Conservation (phyloP, 2,329 filamentous ascomycete species). For the Anisogramma anomala region DNA sequence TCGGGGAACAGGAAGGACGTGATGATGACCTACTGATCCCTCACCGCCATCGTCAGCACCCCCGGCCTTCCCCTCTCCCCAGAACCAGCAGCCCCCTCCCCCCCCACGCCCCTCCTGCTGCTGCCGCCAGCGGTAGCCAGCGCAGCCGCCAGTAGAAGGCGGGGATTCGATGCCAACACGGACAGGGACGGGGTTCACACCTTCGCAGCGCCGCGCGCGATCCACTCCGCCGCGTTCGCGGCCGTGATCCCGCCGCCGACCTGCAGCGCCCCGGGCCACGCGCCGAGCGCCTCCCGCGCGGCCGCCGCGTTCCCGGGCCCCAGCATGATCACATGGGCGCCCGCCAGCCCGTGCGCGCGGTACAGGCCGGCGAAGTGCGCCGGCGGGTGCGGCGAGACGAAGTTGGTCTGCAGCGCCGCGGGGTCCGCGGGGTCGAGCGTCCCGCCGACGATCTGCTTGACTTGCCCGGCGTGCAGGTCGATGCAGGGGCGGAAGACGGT, state of each 20-base stretch:
- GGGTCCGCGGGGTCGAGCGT: conserved; percentile 61
- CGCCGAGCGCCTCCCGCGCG: conserved; percentile 60
- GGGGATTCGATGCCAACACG: not conserved
- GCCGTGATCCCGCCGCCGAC: conserved; percentile 91
- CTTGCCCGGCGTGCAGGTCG: conserved; percentile 90
- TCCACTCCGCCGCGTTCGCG: conserved; percentile 73
- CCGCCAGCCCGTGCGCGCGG: conserved; percentile 57
- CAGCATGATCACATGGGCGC: conserved; percentile 94
- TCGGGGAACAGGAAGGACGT: conserved; percentile 89
- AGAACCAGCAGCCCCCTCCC: too few species aligned
- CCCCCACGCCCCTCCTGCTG: too few species aligned
- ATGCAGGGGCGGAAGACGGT: conserved; percentile 93
- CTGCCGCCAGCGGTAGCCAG: too few species aligned
- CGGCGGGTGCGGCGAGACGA: conserved; percentile 74
- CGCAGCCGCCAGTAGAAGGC: not conserved
- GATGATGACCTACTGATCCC: conserved; percentile 71
- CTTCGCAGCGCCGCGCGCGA: conserved; percentile 79
- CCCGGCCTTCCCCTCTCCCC: not conserved
- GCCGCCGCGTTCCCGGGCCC: conserved; percentile 77
- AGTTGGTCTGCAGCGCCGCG: conserved; percentile 70
- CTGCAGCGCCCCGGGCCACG: conserved; percentile 74
- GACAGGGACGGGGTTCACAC: too few species aligned
- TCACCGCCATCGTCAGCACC: not conserved
- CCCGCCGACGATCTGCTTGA: conserved; percentile 97
- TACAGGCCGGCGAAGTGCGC: conserved; percentile 75